phyloP scores from a whole-genome alignment of 345 rosid species.

The Geranium rotundifolium region DNA sequence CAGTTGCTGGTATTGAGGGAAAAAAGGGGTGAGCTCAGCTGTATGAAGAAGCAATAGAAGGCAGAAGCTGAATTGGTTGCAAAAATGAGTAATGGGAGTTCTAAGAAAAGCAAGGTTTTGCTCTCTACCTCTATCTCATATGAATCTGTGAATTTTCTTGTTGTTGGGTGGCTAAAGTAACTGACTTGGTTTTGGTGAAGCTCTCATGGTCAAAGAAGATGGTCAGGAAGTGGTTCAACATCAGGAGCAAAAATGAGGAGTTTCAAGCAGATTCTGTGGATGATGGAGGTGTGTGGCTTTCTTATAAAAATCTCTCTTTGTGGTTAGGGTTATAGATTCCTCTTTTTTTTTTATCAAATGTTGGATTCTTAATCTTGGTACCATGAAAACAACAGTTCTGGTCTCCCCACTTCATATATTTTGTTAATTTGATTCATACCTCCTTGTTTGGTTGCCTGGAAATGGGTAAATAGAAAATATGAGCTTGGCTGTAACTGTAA shows the following conservation, averaged over 20 bases:
- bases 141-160: not conserved
- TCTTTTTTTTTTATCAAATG: not conserved
- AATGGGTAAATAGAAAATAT: no score
- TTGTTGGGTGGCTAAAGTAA: not conserved
- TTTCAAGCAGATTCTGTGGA: constrained; percentile 72
- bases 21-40: constrained; percentile 1
- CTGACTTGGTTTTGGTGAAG: constrained; percentile 30
- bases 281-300: constrained; percentile 38
- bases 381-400: not conserved
- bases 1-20: not conserved
- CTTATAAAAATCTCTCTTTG: not conserved
- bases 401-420: no score
- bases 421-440: no score
- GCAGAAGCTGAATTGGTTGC: constrained; percentile 22
- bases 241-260: constrained; percentile 80
- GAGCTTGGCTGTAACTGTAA: no score
- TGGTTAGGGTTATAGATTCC: not conserved
- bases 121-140: not conserved
- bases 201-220: constrained; percentile 91
- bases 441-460: no score
- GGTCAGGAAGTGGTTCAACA: constrained; percentile 85
- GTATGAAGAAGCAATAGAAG: constrained; percentile 1
- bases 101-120: constrained; percentile 87
- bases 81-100: constrained; percentile 77
- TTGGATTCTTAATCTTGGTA: not conserved